A percentile compares a stretch with the other conserved stretches of the same genome.
phyloP scores from a whole-genome alignment of 768 basidiomycete genomes.

The Termitomyces bulborhizus region DNA sequence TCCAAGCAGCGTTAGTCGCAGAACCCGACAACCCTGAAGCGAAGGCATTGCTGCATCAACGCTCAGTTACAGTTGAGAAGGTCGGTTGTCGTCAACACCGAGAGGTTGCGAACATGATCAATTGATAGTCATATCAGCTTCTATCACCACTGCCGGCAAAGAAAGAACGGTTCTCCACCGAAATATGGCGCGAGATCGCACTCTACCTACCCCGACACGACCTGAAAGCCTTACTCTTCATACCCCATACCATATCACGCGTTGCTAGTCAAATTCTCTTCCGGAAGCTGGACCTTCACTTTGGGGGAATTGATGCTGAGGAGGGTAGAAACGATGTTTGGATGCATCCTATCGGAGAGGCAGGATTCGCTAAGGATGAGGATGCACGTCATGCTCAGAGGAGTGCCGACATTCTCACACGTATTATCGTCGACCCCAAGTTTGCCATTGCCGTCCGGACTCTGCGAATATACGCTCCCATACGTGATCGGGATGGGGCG shows the following conservation, averaged over 20 bases:
- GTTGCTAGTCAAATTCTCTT: constrained; percentile 62
- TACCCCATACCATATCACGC: constrained; percentile 62
- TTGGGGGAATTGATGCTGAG: constrained; percentile 29
- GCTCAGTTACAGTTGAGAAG: constrained; percentile 52
- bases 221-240: constrained; percentile 54
- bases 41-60: constrained; percentile 49
- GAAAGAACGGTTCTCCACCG: constrained; percentile 53
- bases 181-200: constrained; percentile 56
- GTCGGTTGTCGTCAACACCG: constrained; percentile 23
- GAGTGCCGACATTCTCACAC: constrained; percentile 65
- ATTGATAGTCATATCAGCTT: constrained; percentile 19
- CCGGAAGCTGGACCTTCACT: constrained; percentile 56
- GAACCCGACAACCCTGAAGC: constrained; percentile 72
- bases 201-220: constrained; percentile 38
- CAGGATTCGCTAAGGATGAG: constrained; percentile 22
- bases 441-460: constrained; percentile 57
- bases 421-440: constrained; percentile 52
- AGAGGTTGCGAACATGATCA: not conserved
- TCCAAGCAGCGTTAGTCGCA: constrained; percentile 54
- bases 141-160: constrained; percentile 35
- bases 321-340: constrained; percentile 15
- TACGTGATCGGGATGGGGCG: constrained; percentile 38
- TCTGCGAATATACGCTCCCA: constrained; percentile 51
- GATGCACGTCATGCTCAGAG: constrained; percentile 54
- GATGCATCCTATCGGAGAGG: constrained; percentile 10